phyloP scores from a whole-genome alignment of 805 yeast genomes.

The Candida glaebosa region DNA sequence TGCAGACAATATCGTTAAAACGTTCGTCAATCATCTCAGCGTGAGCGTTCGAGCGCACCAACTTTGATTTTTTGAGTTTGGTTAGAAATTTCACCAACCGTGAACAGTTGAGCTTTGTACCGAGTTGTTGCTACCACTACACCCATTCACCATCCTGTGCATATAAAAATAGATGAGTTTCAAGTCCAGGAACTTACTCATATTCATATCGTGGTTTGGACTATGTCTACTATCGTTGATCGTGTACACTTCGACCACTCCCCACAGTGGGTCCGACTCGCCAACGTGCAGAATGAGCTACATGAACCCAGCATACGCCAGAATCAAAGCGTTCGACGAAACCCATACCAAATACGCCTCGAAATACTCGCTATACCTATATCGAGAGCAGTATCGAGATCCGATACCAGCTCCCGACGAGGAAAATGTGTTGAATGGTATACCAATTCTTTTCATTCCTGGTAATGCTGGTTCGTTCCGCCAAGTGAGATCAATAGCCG shows the following conservation, averaged over 20 bases:
- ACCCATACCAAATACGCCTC: constrained; percentile 66
- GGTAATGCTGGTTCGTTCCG: constrained; percentile 96
- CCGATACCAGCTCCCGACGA: constrained; percentile 40
- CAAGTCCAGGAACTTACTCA: constrained; percentile 1
- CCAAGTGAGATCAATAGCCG: constrained; percentile 90
- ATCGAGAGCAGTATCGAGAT: constrained; percentile 79
- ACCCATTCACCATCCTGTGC: not conserved
- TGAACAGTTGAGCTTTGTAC: no score
- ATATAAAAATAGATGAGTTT: no score
- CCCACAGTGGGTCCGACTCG: constrained; percentile 27
- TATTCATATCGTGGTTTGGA: constrained; percentile 7
- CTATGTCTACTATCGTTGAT: constrained; percentile 4
- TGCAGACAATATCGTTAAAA: no score
- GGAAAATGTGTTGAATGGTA: constrained; percentile 47
- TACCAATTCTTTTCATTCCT: constrained; percentile 90
- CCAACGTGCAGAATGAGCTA: constrained; percentile 60
- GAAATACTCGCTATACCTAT: constrained; percentile 80
- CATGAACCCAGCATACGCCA: constrained; percentile 84
- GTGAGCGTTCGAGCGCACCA: no score
- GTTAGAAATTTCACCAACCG: no score
- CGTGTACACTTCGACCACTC: constrained; percentile 12
- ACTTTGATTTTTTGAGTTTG: no score
- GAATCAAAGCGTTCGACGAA: constrained; percentile 69
- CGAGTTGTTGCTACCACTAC: not conserved
- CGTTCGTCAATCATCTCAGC: no score